phyloP scores from a whole-genome alignment of 2,329 filamentous ascomycete species.

The Simplicillium aogashimaense region DNA sequence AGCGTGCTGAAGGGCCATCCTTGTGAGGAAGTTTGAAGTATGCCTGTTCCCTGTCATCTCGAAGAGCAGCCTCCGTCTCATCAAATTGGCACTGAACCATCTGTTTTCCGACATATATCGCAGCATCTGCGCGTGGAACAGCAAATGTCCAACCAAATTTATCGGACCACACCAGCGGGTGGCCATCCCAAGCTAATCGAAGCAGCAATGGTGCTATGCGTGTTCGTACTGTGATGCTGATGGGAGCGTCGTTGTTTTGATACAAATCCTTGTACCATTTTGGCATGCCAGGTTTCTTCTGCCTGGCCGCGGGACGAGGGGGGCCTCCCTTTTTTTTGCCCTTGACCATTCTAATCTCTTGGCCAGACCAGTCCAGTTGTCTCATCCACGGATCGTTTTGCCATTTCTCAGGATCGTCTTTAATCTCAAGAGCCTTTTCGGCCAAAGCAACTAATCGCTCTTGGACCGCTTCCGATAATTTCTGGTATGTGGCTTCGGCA shows the following conservation, averaged over 20 bases:
- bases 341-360: conserved; percentile 85
- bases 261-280: conserved; percentile 95
- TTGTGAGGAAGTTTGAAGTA: conserved; percentile 98
- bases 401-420: conserved; percentile 59
- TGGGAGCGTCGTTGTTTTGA: conserved; percentile 53
- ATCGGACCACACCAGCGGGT: conserved; percentile 89
- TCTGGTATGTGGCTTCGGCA: conserved; percentile 75
- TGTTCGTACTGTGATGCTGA: conserved; percentile 75
- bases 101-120: conserved; percentile 59
- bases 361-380: conserved; percentile 92
- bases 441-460: conserved; percentile 64
- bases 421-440: conserved; percentile 67
- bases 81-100: conserved; percentile 72
- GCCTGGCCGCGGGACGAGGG: conserved; percentile 64
- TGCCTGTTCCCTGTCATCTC: conserved; percentile 52
- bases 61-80: conserved; percentile 55
- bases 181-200: conserved; percentile 76
- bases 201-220: conserved; percentile 79
- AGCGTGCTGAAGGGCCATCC: conserved; percentile 78
- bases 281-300: conserved; percentile 93
- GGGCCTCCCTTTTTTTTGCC: conserved; percentile 79
- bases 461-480: conserved; percentile 67
- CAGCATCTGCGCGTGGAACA: conserved; percentile 51
- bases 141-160: conserved; percentile 88
- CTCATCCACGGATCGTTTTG: conserved; percentile 78